These are phyloP conservation scores for Clarireedia paspali DNA, from an alignment of 2,329 filamentous ascomycete genomes.

Conservation along the genomic window DNA sequence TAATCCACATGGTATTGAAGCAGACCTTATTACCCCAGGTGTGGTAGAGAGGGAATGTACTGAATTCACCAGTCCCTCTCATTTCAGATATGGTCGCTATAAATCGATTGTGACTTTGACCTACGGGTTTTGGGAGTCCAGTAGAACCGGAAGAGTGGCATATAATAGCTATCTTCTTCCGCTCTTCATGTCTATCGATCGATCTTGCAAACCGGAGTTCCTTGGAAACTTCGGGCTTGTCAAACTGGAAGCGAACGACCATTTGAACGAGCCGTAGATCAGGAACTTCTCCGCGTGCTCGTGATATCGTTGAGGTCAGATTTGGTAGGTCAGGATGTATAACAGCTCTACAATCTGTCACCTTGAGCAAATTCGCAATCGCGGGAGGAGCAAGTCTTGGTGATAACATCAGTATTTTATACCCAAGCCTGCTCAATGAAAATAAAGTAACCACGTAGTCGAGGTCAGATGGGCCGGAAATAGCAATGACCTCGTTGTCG, in stretches of 20 bases:
- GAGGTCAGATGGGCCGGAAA: slow-evolving; percentile 28
- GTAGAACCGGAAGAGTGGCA: slow-evolving; percentile 39
- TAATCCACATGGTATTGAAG: slow-evolving; percentile 42
- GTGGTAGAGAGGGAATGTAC: slow-evolving; percentile 50
- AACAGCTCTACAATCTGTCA: slow-evolving; percentile 23
- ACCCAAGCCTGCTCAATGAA: slow-evolving; percentile 44
- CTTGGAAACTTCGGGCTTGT: background rate
- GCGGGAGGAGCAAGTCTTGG: slow-evolving; percentile 43
- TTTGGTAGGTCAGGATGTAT: slow-evolving; percentile 6
- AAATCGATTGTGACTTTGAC: slow-evolving; percentile 43
- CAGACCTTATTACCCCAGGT: slow-evolving; percentile 48
- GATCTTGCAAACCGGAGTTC: background rate
- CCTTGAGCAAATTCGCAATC: slow-evolving; percentile 37
- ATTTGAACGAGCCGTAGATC: slow-evolving; percentile 1
- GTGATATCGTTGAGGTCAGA: background rate
- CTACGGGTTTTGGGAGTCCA: slow-evolving; percentile 55
- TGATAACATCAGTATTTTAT: slow-evolving; percentile 44
- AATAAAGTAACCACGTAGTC: slow-evolving; percentile 44
- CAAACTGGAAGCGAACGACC: slow-evolving; percentile 1
- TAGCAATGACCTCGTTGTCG: slow-evolving; percentile 15
- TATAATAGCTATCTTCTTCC: slow-evolving; percentile 10
- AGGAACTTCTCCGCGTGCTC: background rate
- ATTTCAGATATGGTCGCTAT: slow-evolving; percentile 33
- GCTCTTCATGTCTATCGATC: background rate
- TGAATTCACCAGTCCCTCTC: slow-evolving; percentile 38